A percentile compares a stretch with the other conserved stretches of the same genome.
Conservation (phyloP, 305 asterid species). For the Fraxinus albicans region DNA sequence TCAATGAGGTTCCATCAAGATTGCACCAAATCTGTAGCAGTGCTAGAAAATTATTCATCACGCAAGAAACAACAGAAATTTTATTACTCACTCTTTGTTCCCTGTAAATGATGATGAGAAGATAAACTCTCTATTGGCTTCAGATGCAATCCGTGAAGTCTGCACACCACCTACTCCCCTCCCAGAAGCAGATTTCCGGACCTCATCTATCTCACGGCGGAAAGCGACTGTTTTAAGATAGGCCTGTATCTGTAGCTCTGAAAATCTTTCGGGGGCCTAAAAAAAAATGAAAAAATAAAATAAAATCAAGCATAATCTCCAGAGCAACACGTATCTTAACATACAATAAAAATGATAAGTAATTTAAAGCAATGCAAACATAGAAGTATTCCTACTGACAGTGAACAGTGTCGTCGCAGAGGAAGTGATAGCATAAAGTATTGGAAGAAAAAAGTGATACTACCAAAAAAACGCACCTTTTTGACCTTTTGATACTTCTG, state of each 20-base stretch:
- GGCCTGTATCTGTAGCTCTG: constrained; percentile 94
- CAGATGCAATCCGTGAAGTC: constrained; percentile 96
- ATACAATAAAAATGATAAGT: neutral
- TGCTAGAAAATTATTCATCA: neutral
- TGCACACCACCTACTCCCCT: constrained; percentile 86
- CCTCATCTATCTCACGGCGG: constrained; percentile 94
- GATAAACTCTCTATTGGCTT: constrained; percentile 92
- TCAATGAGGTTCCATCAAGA: constrained; percentile 12
- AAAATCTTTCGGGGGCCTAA: constrained; percentile 88
- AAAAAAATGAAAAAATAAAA: constrained; percentile 27
- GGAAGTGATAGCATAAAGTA: neutral
- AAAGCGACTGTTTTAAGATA: constrained; percentile 98
- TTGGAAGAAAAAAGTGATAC: neutral
- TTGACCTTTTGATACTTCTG: constrained; percentile 95
- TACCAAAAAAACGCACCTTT: constrained; percentile 52
- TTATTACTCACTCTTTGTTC: constrained; percentile 65
- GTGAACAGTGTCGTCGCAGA: neutral
- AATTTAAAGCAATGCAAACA: constrained; percentile 12
- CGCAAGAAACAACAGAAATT: neutral
- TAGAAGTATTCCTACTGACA: neutral
- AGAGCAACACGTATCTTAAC: neutral
- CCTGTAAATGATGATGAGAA: constrained; percentile 90
- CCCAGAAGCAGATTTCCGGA: constrained; percentile 92
- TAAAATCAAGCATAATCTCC: constrained; percentile 3
- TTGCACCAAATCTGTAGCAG: constrained; percentile 1